Evolutionary conservation across 257 asterid genomes (phyloP).

Genomic region (Penstemon newberryi): DNA sequence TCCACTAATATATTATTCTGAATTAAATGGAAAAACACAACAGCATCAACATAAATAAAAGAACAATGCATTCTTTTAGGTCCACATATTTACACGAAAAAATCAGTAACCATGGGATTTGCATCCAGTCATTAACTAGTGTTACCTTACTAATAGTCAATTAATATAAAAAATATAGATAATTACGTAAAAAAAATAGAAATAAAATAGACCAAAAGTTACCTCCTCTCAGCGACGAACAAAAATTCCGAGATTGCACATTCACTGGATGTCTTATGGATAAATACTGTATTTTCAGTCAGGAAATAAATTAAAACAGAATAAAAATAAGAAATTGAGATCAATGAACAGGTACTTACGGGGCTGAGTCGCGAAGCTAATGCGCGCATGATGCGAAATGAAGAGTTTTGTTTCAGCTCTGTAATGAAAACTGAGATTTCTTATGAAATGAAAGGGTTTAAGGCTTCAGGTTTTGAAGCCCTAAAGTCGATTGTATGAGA

Average conservation of each 20-base stretch:
- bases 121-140: too few relatives aligned
- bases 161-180: neutral
- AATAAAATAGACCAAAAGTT: constrained; percentile 6
- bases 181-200: neutral
- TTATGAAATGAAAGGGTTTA: neutral
- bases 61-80: too few relatives aligned
- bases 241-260: constrained; percentile 49
- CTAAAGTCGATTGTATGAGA: neutral
- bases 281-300: constrained; percentile 46
- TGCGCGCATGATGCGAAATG: constrained; percentile 36
- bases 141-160: neutral
- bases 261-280: constrained; percentile 47
- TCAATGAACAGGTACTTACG: constrained; percentile 31
- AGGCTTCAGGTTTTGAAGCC: neutral
- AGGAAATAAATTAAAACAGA: constrained; percentile 16
- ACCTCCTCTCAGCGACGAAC: constrained; percentile 56
- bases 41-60: too few relatives aligned
- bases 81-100: too few relatives aligned
- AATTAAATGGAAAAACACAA: constrained; percentile 8
- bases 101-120: too few relatives aligned
- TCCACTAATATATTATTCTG: neutral
- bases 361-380: constrained; percentile 38
- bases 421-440: neutral
- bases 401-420: neutral
- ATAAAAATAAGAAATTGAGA: neutral